Evolutionary conservation across 768 basidiomycete species (phyloP), one percentile per base, ranked within the genome.

Genomic region (Cubamyces sp.): DNA sequence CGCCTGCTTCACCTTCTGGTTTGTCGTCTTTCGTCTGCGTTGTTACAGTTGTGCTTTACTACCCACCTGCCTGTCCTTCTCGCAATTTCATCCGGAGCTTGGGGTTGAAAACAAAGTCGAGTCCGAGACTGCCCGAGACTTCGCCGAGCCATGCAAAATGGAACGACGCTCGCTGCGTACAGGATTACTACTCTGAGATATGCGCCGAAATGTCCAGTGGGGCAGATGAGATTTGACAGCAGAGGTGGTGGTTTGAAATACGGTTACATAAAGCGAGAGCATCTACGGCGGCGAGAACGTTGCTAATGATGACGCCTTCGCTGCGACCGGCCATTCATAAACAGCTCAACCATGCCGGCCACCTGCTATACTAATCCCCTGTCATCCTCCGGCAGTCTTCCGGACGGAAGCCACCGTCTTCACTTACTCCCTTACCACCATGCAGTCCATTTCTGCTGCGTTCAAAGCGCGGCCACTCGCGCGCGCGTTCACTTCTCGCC

Each of bases 401-500:
- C 40, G 53, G 49, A n/a, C 1, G 39, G 25, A n/a, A n/a, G 48
- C 37, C 40, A 7, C 15, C 23, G 16, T 39, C 37, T 21, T 46
- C 18, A 45, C 43, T 46, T 41, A 25, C 54, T 53, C 50, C 47
- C 42, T 25, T 26, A 54, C 57, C 62, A 66, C 64, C 61, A 72
- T 71, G 71, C 64, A 54, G 56, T 54, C 51, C 39, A 23, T 57
- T 21, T 19, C 61, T 25, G 59, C 58, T 16, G 63, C 64, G 12
- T 51, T 68, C 39, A 62, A 62, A 28, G 54, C 59, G 9, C 62
- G 60, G 49, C 57, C 57, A n/a, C 54, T 71, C 37, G 51, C 67
- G 16, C 69, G 74, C 53, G 61, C 61, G 1, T 75, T 76, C 66
- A 72, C 74, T 2, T 70, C 73, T 16, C 68, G 70, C 19, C 45